These are phyloP conservation scores for Vishniacozyma victoriae DNA, from an alignment of 768 basidiomycete species.

Conservation along the genomic window DNA sequence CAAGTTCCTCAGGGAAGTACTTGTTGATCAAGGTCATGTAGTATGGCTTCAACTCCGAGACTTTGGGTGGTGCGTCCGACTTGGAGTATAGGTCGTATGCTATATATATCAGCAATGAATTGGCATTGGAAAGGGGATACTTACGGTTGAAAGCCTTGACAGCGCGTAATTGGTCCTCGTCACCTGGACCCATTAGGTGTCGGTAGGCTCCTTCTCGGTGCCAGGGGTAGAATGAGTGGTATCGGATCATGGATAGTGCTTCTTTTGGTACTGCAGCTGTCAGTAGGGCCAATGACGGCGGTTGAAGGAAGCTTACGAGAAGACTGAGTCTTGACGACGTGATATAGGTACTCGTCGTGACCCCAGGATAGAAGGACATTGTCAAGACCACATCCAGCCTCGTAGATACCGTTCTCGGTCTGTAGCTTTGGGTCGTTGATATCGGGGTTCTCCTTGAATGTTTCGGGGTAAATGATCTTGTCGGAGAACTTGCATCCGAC, in stretches of 20 bases:
- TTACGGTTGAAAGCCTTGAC: constrained; percentile 75
- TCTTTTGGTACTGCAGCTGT: constrained; percentile 58
- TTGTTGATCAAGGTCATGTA: constrained; percentile 75
- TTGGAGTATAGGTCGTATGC: constrained; percentile 91
- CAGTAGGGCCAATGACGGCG: neutral
- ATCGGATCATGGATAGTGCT: constrained; percentile 84
- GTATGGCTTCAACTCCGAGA: constrained; percentile 66
- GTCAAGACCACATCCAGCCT: constrained; percentile 41
- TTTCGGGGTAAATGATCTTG: constrained; percentile 45
- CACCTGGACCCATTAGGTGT: constrained; percentile 70
- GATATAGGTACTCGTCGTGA: constrained; percentile 78
- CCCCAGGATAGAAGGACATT: constrained; percentile 65
- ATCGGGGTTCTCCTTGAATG: constrained; percentile 46
- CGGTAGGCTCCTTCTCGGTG: constrained; percentile 80
- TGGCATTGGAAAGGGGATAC: neutral
- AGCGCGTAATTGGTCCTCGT: constrained; percentile 50
- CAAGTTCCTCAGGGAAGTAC: constrained; percentile 73
- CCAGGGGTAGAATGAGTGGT: constrained; percentile 95
- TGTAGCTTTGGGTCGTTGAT: constrained; percentile 32
- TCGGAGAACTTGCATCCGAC: constrained; percentile 83
- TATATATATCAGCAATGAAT: neutral
- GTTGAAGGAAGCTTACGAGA: constrained; percentile 31
- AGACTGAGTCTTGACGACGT: constrained; percentile 75
- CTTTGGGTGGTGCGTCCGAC: constrained; percentile 62
- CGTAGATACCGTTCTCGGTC: constrained; percentile 44